A percentile compares a stretch with the other conserved stretches of the same genome.
Conservation (phyloP, 768 basidiomycete species). For the Multifurca ochricompacta region DNA sequence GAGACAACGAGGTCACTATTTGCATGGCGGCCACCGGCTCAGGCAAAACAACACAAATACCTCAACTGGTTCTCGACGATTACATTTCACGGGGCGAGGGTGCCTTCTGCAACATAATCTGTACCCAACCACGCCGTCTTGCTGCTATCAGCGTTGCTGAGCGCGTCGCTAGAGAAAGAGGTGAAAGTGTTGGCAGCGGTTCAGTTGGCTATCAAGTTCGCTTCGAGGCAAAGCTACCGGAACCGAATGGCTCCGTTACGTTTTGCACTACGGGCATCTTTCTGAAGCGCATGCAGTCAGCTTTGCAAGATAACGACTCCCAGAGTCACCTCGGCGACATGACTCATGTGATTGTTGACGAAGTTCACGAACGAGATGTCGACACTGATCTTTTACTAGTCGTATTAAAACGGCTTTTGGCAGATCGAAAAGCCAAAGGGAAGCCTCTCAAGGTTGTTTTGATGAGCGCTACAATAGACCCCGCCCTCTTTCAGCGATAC, state of each 20-base stretch:
- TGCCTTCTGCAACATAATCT: constrained; percentile 79
- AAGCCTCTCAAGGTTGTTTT: constrained; percentile 79
- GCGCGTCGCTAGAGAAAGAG: constrained; percentile 85
- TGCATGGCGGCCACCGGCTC: constrained; percentile 88
- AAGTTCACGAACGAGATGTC: constrained; percentile 93
- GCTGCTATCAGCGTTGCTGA: constrained; percentile 89
- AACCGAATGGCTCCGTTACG: constrained; percentile 75
- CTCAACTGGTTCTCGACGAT: constrained; percentile 84
- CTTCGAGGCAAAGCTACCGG: constrained; percentile 75
- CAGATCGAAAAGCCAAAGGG: constrained; percentile 59
- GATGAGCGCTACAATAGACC: constrained; percentile 96
- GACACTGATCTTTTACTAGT: constrained; percentile 88
- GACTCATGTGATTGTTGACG: constrained; percentile 89
- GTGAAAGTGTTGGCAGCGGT: constrained; percentile 52
- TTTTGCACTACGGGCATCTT: constrained; percentile 94
- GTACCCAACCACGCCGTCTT: constrained; percentile 87
- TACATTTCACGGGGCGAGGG: constrained; percentile 74
- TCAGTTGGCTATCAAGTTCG: constrained; percentile 89
- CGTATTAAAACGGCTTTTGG: constrained; percentile 76
- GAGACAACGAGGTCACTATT: constrained; percentile 75
- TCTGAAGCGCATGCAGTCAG: constrained; percentile 75
- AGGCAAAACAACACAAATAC: constrained; percentile 92
- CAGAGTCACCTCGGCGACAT: constrained; percentile 55
- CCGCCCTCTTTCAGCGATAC: constrained; percentile 81
- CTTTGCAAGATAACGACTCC: constrained; percentile 41